Conservation (phyloP, 352 stramenopile genomes). For the Pythium aristosporum region DNA sequence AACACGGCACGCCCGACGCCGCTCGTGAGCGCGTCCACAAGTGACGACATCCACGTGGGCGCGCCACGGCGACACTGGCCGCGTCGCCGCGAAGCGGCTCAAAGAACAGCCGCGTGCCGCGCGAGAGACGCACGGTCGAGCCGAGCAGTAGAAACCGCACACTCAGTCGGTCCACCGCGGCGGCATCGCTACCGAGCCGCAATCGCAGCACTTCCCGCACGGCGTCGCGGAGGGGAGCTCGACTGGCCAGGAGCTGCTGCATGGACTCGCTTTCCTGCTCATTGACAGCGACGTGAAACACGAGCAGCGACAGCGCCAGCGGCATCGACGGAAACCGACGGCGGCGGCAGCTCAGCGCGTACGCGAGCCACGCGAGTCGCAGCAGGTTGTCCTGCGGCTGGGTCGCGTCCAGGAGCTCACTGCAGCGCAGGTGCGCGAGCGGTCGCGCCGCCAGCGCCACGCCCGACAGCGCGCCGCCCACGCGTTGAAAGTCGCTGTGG, state of each 20-base stretch:
- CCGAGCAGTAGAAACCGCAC: not conserved
- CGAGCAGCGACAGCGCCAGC: not conserved
- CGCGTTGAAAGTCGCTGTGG: not conserved
- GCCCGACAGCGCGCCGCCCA: conserved; percentile 1
- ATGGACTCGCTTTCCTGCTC: not conserved
- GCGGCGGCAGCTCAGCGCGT: not conserved
- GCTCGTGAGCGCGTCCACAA: not conserved
- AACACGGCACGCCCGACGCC: not conserved
- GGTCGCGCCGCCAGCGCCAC: not conserved
- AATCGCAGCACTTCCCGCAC: not conserved
- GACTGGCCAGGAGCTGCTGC: not conserved
- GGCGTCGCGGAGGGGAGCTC: not conserved
- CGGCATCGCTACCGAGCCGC: not conserved
- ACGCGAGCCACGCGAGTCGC: conserved; percentile 10
- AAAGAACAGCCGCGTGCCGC: not conserved
- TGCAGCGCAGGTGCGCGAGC: not conserved
- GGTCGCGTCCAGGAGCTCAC: not conserved
- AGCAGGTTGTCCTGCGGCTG: not conserved
- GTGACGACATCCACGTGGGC: not conserved
- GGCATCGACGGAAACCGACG: not conserved
- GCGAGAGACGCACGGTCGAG: not conserved
- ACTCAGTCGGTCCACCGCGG: not conserved
- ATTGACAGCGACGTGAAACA: not conserved
- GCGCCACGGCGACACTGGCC: not conserved
- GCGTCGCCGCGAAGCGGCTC: not conserved